A percentile compares a stretch with the other conserved stretches of the same genome.
These are phyloP conservation scores for Croton laevigatus DNA, from an alignment of 441 rosid genomes.

Conservation along the genomic window DNA sequence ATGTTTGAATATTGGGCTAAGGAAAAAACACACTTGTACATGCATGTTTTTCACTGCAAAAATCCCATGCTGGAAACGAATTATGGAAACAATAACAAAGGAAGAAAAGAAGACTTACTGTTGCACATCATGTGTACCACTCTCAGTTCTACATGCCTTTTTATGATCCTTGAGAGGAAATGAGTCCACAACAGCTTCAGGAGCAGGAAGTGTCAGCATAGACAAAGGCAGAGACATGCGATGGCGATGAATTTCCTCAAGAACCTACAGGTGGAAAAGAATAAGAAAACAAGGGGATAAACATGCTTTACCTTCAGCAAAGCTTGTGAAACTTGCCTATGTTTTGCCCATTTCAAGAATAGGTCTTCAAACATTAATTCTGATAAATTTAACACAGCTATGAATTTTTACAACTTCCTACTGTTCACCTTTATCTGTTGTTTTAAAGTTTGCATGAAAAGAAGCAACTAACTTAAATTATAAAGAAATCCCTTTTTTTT, in stretches of 20 bases:
- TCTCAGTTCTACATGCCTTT: constrained; percentile 28
- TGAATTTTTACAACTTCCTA: neutral
- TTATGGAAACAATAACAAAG: neutral
- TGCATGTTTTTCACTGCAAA: neutral
- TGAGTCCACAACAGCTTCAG: constrained; percentile 61
- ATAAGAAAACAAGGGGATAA: neutral
- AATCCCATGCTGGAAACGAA: neutral
- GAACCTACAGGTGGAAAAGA: constrained; percentile 39
- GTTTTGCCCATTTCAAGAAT: neutral
- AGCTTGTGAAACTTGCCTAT: neutral
- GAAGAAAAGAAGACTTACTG: constrained; percentile 54
- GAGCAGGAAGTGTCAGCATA: constrained; percentile 48
- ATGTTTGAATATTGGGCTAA: neutral
- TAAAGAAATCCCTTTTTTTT: no score
- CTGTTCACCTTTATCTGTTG: no score
- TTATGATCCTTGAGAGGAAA: constrained; percentile 51
- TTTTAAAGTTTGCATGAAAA: no score
- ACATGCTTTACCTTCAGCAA: neutral
- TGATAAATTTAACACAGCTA: neutral
- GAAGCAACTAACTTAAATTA: no score
- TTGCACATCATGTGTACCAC: constrained; percentile 26
- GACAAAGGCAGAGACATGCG: constrained; percentile 46
- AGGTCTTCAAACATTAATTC: neutral
- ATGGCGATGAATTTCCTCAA: constrained; percentile 67
- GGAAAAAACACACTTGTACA: neutral